Evolutionary conservation across 31 red algal genomes (phyloP).

Genomic region (Endocladia muricata): DNA sequence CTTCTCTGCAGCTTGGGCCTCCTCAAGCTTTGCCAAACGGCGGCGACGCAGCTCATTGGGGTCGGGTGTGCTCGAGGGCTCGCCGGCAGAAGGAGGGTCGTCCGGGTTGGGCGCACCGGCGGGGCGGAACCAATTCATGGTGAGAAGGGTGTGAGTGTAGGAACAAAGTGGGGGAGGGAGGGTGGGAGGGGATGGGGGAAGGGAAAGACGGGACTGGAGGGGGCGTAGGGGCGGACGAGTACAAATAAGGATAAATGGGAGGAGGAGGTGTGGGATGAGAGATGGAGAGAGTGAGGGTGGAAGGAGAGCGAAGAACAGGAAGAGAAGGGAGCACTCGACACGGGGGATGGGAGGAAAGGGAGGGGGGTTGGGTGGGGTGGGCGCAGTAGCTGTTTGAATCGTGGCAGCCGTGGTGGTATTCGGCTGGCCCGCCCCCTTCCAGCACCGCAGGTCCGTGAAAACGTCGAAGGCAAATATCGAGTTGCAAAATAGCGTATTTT

Average conservation of each 20-base stretch:
- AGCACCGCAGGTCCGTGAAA: too few species aligned
- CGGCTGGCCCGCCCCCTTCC: too few species aligned
- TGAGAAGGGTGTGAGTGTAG: background rate
- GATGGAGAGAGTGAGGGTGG: too few species aligned
- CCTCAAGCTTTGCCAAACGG: slow-evolving; percentile 75
- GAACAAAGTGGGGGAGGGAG: background rate
- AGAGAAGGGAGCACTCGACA: too few species aligned
- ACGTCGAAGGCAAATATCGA: too few species aligned
- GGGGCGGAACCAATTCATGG: slow-evolving; percentile 66
- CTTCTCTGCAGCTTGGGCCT: slow-evolving; percentile 51
- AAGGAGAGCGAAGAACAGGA: too few species aligned
- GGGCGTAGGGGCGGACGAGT: background rate
- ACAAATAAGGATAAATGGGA: background rate
- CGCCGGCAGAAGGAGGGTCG: background rate
- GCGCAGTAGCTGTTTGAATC: too few species aligned
- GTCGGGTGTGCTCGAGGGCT: slow-evolving; percentile 29
- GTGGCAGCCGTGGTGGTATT: too few species aligned
- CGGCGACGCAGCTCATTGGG: slow-evolving; percentile 73
- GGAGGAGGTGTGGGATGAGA: too few species aligned
- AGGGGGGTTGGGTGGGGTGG: too few species aligned
- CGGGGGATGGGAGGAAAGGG: too few species aligned
- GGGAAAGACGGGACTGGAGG: background rate
- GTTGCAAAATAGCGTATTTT: too few species aligned
- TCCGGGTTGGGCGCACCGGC: slow-evolving; percentile 11
- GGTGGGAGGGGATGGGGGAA: background rate